phyloP scores from a whole-genome alignment of 1,284 basidiomycete genomes.

The Mycosarcoma maydis region DNA sequence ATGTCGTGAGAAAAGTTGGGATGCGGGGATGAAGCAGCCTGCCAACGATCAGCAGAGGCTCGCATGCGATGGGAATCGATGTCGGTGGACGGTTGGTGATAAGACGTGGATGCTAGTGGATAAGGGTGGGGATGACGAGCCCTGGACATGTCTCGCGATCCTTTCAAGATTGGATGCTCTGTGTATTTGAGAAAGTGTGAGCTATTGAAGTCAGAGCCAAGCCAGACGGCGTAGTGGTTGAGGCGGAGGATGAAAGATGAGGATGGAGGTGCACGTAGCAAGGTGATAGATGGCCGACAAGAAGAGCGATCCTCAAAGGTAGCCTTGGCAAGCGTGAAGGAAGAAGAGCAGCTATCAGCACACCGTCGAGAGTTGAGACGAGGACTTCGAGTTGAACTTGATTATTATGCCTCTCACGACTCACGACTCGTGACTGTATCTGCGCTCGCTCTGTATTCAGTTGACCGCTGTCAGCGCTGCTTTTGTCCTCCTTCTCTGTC shows the following conservation, averaged over 20 bases:
- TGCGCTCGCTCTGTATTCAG: slow-evolving; percentile 1
- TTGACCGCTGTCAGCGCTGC: not conserved
- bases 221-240: too few relatives aligned
- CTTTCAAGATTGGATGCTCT: too few relatives aligned
- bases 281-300: not conserved
- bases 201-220: not conserved
- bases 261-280: not conserved
- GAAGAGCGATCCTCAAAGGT: too few relatives aligned
- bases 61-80: slow-evolving; percentile 4
- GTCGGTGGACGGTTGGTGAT: slow-evolving; percentile 20
- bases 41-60: slow-evolving; percentile 8
- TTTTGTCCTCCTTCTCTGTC: not conserved
- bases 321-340: not conserved
- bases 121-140: slow-evolving; percentile 18
- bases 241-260: slow-evolving; percentile 2
- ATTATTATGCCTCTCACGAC: too few relatives aligned
- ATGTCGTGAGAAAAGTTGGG: slow-evolving; percentile 39
- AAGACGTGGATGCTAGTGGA: slow-evolving; percentile 40
- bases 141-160: slow-evolving; percentile 23
- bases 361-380: too few relatives aligned
- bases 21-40: slow-evolving; percentile 5
- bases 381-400: too few relatives aligned
- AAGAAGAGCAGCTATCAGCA: too few relatives aligned
- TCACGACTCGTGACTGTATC: not conserved
- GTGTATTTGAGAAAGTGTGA: not conserved